Conservation (phyloP, 2,329 filamentous ascomycete species). For the Xylariaceae sp. region DNA sequence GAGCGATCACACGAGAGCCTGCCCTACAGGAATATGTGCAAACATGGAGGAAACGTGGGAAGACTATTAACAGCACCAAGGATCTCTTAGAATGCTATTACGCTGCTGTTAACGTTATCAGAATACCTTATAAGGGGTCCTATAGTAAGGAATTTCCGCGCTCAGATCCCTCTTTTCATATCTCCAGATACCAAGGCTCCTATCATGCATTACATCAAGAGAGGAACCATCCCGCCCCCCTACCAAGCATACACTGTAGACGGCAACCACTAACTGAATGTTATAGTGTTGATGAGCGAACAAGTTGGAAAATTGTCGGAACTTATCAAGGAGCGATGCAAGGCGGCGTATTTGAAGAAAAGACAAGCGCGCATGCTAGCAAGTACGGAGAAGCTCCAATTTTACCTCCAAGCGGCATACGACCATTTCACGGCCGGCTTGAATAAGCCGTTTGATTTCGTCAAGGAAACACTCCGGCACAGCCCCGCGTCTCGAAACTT, state of each 20-base stretch:
- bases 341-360: constrained; percentile 45
- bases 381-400: constrained; percentile 33
- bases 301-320: constrained; percentile 50
- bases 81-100: constrained; percentile 55
- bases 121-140: constrained; percentile 47
- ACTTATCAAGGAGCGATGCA: constrained; percentile 45
- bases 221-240: background rate
- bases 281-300: constrained; percentile 49
- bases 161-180: background rate
- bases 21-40: constrained; percentile 44
- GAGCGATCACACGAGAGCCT: constrained; percentile 38
- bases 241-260: background rate
- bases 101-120: constrained; percentile 49
- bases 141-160: constrained; percentile 29
- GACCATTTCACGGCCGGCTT: constrained; percentile 38
- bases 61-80: constrained; percentile 46
- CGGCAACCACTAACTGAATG: constrained; percentile 3
- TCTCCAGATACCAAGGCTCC: background rate
- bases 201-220: background rate
- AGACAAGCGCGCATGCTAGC: constrained; percentile 43
- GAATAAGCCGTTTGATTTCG: constrained; percentile 39
- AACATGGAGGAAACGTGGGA: constrained; percentile 45
- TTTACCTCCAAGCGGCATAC: constrained; percentile 38
- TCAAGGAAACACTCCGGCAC: constrained; percentile 39
- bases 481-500: constrained; percentile 37